A percentile compares a stretch with the other conserved stretches of the same genome.
These are phyloP conservation scores for Pseudozyma flocculosa DNA, from an alignment of 1,284 basidiomycete species.

Conservation along the genomic window DNA sequence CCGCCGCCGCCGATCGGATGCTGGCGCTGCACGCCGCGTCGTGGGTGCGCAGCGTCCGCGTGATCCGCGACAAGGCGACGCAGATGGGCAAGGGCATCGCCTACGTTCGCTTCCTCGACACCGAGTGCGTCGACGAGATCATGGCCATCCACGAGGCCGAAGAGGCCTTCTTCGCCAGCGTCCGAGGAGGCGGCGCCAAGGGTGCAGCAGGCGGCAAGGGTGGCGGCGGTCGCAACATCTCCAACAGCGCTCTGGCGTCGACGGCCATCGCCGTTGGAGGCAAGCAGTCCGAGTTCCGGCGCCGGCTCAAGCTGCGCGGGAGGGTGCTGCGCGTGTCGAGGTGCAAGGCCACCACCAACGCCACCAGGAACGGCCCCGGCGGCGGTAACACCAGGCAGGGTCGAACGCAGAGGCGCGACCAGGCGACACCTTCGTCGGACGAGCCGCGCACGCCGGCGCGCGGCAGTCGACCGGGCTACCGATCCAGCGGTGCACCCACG, in stretches of 20 bases:
- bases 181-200: conserved; percentile 16
- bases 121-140: conserved; percentile 59
- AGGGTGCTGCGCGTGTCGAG: conserved; percentile 47
- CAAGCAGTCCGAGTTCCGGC: conserved; percentile 38
- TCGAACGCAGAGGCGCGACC: neutral
- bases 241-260: conserved; percentile 19
- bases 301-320: conserved; percentile 50
- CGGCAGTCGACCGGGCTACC: too few species aligned
- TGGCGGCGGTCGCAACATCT: neutral
- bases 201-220: conserved; percentile 8
- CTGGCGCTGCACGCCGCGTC: neutral
- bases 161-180: conserved; percentile 41
- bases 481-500: conserved; percentile 50
- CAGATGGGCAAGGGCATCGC: conserved; percentile 97
- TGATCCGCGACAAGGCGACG: conserved; percentile 86
- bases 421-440: too few species aligned
- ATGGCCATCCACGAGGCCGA: conserved; percentile 52
- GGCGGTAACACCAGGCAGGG: too few species aligned
- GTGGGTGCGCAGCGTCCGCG: conserved; percentile 83
- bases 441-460: conserved; percentile 20
- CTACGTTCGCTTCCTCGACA: conserved; percentile 82
- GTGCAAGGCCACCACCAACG: conserved; percentile 42
- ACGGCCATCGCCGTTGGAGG: conserved; percentile 32
- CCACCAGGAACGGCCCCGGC: conserved; percentile 4
- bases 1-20: neutral